Evolutionary conservation across 2,329 filamentous ascomycete species (phyloP), one percentile per base, ranked within the genome.

Genomic region (Tolypocladium tundrense): DNA sequence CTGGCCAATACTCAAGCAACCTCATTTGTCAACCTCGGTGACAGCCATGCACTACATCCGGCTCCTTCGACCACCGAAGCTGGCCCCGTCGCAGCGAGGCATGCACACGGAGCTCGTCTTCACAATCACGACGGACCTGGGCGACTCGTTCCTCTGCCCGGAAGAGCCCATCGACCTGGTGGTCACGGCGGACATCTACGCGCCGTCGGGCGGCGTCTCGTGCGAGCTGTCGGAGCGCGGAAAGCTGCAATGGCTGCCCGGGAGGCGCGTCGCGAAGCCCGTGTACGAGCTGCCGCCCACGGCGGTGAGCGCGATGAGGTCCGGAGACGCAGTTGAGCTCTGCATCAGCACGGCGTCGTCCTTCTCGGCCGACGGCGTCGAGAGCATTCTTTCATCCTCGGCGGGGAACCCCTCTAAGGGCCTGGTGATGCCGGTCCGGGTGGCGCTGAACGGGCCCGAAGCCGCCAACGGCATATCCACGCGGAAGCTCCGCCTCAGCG

Each of bases 51-150:
- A 84, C 62, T 85, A 84, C 71, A 76, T 84, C 58, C 77, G 81
- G 43, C 74, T 83, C 6, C 69, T 84, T 39, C 73, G 81, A 16
- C 72, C 77, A 2, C 78, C 77, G 2, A 72, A 72, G 62, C 65
- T 79, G 51, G 66, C 67, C 0, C 64, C 55, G 57, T 42, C 63
- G 14, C 56, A 64, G 59, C 59, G 62, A 52, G 62, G 62, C 59
- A 62, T 70, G 63, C 21, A 62, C 16, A 64, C 80, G 9, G 73
- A 74, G 54, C 64, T 84, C 4, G 71, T 81, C 1, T 69, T 85
- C 60, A 78, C 80, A 59, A 77, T 85, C 62, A 82, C 79, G 13
- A 84, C 81, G 14, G 81, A 85, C 59, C 73, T 84, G 1, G 79
- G 81, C 39, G 82, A 85, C 63, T 73, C 79, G 0, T 81, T 81